phyloP scores from a whole-genome alignment of 2,329 filamentous ascomycete genomes.

The Talaromyces sp. region DNA sequence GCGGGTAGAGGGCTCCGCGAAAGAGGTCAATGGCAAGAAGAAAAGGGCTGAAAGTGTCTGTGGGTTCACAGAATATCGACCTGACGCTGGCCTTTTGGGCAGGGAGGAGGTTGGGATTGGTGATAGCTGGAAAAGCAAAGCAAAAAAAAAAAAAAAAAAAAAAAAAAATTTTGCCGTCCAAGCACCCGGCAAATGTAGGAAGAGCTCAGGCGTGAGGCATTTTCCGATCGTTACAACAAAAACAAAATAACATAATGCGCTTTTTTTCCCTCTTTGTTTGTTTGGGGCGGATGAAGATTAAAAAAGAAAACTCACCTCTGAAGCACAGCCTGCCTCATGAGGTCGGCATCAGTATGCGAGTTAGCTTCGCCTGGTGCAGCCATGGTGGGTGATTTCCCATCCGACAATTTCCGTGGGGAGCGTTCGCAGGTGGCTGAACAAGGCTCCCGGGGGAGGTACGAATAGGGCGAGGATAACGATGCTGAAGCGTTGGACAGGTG shows the following conservation, averaged over 20 bases:
- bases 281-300: slow-evolving; percentile 2
- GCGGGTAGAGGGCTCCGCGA: neutral
- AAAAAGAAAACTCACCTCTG: slow-evolving; percentile 48
- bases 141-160: neutral
- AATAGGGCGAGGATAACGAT: neutral
- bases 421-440: neutral
- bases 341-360: slow-evolving; percentile 49
- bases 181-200: neutral
- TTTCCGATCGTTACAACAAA: neutral
- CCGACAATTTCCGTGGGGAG: slow-evolving; percentile 16
- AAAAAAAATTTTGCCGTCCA: neutral
- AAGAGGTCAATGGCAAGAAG: neutral
- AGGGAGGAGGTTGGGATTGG: neutral
- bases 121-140: neutral
- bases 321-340: slow-evolving; percentile 54
- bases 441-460: slow-evolving; percentile 2
- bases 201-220: neutral
- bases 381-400: slow-evolving; percentile 38
- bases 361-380: slow-evolving; percentile 44
- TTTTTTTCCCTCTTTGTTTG: neutral
- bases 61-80: neutral
- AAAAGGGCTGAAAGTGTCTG: neutral
- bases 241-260: neutral
- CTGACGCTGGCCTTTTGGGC: neutral
- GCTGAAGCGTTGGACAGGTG: neutral